Conservation (phyloP, 805 yeast species). For the Debaryomyces maramus region DNA sequence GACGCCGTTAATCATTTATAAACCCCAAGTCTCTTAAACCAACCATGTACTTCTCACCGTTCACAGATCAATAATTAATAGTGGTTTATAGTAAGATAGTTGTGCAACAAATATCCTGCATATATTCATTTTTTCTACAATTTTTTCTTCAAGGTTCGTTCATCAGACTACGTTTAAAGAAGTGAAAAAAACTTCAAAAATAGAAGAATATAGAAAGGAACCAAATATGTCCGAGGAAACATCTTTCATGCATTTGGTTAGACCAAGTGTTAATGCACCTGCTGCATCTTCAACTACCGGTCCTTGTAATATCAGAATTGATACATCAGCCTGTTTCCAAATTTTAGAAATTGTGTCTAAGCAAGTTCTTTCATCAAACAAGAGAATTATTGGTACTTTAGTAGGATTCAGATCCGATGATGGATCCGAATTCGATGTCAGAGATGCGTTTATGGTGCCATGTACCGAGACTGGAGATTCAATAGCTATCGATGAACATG, state of each 20-base stretch:
- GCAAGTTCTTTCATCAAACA: conserved; percentile 39
- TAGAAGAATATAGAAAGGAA: background rate
- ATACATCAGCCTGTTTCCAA: conserved; percentile 72
- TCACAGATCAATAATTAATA: too few relatives aligned
- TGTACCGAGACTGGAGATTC: conserved; percentile 73
- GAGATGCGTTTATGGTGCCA: conserved; percentile 79
- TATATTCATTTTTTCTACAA: background rate
- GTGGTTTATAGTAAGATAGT: too few relatives aligned
- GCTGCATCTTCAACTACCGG: conserved; percentile 45
- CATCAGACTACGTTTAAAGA: background rate
- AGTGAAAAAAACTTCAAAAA: conserved; percentile 3
- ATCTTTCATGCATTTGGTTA: conserved; percentile 45
- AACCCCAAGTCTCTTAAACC: too few relatives aligned
- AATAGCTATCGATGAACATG: conserved; percentile 73
- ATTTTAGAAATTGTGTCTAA: conserved; percentile 70
- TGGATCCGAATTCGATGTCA: conserved; percentile 70
- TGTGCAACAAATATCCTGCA: background rate
- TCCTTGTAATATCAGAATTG: conserved; percentile 56
- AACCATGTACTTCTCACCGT: too few relatives aligned
- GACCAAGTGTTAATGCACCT: conserved; percentile 57
- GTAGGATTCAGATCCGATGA: conserved; percentile 83
- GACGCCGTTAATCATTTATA: too few relatives aligned
- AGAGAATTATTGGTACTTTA: conserved; percentile 77
- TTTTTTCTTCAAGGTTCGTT: background rate
- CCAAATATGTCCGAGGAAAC: conserved; percentile 21